Evolutionary conservation across 192 early-diverging fungal genomes (phyloP).

Genomic region (Neocallimastix lanati): DNA sequence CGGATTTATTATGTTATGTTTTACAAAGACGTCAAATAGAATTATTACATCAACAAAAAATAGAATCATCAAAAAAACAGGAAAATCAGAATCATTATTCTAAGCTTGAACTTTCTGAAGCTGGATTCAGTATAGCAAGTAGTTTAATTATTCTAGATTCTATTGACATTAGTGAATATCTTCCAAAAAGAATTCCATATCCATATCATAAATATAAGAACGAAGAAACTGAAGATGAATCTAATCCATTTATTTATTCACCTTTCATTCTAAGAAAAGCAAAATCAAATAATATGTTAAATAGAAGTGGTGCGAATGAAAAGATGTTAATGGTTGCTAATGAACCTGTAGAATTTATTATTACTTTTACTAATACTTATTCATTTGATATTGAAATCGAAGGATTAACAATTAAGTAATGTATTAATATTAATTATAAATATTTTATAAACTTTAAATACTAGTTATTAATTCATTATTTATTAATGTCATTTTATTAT

Average conservation of each 20-base stretch:
- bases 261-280: constrained; percentile 45
- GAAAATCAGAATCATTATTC: neutral
- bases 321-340: constrained; percentile 36
- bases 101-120: neutral
- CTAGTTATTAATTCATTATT: too few species aligned
- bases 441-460: too few species aligned
- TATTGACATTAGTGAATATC: neutral
- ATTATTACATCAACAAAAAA: neutral
- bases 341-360: constrained; percentile 49
- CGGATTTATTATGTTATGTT: neutral
- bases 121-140: neutral
- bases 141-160: neutral
- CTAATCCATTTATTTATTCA: constrained; percentile 65
- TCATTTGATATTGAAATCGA: constrained; percentile 60
- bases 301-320: neutral
- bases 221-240: constrained; percentile 6
- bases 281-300: neutral
- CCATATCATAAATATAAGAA: constrained; percentile 15
- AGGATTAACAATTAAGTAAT: constrained; percentile 34
- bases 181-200: constrained; percentile 30
- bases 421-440: neutral
- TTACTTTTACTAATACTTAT: constrained; percentile 57
- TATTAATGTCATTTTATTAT: neutral
- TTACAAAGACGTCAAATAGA: neutral
- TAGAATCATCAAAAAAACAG: neutral